These are phyloP conservation scores for Uromyces viciae-fabae DNA, from an alignment of 1,284 basidiomycete genomes.

Conservation along the genomic window DNA sequence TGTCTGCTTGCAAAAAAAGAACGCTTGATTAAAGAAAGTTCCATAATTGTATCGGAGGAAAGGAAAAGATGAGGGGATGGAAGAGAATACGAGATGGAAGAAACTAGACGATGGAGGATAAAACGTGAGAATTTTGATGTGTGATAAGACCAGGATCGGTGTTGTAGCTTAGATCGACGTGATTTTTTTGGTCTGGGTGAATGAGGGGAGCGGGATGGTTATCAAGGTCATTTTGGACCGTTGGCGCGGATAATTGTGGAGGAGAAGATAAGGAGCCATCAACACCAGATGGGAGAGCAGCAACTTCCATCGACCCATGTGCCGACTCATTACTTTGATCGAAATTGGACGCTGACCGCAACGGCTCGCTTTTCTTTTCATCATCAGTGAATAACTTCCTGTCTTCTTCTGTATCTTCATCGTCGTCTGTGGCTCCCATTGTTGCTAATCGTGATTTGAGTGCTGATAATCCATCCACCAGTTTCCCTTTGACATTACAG, in stretches of 20 bases:
- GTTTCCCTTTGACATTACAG: too few species aligned
- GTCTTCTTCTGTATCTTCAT: neutral
- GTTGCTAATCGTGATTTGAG: neutral
- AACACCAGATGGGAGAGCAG: neutral
- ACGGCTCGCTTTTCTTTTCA: neutral
- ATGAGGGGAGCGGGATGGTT: neutral
- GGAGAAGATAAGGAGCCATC: neutral
- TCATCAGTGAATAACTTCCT: neutral
- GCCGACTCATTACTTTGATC: too few species aligned
- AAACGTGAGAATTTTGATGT: neutral
- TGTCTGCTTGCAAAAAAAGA: too few species aligned
- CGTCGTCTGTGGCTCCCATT: neutral
- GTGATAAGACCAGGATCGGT: neutral
- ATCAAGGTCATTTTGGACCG: too few species aligned
- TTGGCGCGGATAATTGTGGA: too few species aligned
- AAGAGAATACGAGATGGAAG: too few species aligned
- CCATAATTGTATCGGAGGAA: too few species aligned
- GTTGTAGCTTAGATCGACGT: neutral
- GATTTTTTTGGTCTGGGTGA: neutral
- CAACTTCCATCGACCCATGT: neutral
- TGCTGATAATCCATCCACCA: neutral
- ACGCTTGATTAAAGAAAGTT: too few species aligned
- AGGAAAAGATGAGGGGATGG: too few species aligned
- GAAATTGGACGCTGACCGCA: neutral
- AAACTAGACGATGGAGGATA: constrained; percentile 2